Conservation (phyloP, 176 grass and related monocot genomes). For the Musa troglodytarum region DNA sequence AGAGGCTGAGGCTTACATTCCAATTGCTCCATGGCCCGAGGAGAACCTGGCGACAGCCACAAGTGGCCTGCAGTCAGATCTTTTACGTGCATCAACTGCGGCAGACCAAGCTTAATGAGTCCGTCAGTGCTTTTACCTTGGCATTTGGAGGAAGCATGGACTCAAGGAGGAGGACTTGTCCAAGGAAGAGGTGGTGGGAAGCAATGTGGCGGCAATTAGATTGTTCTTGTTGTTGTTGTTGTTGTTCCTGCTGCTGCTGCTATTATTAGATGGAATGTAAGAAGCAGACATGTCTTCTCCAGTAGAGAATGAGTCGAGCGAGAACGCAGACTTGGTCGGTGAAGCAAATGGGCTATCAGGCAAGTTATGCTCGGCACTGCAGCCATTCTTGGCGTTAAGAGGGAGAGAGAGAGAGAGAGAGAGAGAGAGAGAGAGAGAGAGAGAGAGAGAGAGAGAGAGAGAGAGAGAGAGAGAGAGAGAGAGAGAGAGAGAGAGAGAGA, state of each 20-base stretch:
- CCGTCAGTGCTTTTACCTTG: conserved; percentile 1
- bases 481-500: neutral
- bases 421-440: neutral
- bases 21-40: conserved; percentile 6
- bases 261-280: neutral
- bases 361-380: conserved; percentile 8
- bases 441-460: neutral
- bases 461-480: neutral
- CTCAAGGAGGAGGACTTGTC: conserved; percentile 14
- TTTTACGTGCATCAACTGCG: neutral
- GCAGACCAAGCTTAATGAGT: neutral
- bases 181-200: neutral
- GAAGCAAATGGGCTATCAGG: conserved; percentile 18
- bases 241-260: neutral
- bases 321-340: conserved; percentile 3
- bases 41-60: neutral
- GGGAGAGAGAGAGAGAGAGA: too few species aligned
- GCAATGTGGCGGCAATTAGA: conserved; percentile 1
- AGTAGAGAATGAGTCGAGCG: neutral
- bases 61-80: neutral
- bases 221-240: neutral
- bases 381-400: neutral
- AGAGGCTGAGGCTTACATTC: neutral
- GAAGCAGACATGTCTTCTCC: neutral
- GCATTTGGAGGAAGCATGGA: conserved; percentile 17